A percentile compares a stretch with the other conserved stretches of the same genome.
Conservation (phyloP, 176 grass and related monocot species). For the Aegilops speltoides region DNA sequence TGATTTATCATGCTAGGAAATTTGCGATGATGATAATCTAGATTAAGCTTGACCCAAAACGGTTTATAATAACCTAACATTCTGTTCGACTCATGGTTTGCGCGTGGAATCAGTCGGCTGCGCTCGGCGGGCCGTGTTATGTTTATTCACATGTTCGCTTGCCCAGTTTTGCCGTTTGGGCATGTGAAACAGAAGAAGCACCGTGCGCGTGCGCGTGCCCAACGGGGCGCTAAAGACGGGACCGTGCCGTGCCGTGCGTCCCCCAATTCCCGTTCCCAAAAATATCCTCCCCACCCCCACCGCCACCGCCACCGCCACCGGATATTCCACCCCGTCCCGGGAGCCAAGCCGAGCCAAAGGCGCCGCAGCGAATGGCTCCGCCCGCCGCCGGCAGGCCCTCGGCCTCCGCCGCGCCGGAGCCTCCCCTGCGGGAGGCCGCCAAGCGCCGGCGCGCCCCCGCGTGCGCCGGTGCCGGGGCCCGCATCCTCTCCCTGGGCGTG, state of each 20-base stretch:
- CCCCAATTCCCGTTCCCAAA: neutral
- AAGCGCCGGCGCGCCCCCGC: neutral
- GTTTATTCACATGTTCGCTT: neutral
- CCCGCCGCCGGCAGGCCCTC: neutral
- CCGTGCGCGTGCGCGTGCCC: neutral
- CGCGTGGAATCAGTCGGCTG: neutral
- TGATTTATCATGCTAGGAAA: too few species aligned
- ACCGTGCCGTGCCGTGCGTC: neutral
- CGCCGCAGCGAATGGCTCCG: conserved; percentile 22
- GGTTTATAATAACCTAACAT: too few species aligned
- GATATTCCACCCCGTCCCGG: neutral
- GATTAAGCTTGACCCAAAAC: too few species aligned
- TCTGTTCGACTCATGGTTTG: too few species aligned
- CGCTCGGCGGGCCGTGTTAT: neutral
- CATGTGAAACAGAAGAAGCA: neutral
- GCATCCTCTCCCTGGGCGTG: conserved; percentile 55
- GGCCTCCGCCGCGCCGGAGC: neutral
- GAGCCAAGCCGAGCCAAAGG: neutral
- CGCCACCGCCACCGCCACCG: neutral
- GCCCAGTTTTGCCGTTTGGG: neutral
- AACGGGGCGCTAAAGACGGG: neutral
- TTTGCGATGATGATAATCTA: too few species aligned
- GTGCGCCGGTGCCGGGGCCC: conserved; percentile 26
- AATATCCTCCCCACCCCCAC: conserved; percentile 2
- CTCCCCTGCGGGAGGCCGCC: neutral